Evolutionary conservation across 192 early-diverging fungal species (phyloP), one percentile per base, ranked within the genome.

Genomic region (Coemansia sp.): DNA sequence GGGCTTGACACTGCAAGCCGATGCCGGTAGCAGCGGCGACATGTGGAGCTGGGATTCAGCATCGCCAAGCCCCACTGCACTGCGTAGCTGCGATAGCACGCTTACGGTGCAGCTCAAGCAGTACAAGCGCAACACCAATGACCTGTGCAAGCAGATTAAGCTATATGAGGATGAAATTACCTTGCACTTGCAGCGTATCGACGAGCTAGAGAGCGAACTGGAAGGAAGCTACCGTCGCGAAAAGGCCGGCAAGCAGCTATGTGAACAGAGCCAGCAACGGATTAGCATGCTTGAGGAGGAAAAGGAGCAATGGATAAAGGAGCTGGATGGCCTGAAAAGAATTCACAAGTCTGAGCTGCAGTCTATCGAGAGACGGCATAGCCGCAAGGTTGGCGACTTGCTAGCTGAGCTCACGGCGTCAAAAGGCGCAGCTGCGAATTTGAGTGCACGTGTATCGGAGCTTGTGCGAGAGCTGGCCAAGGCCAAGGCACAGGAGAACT

Each of bases 101-200:
- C 57, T 49, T n/a, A 40, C 28, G 6, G 11, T 59, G 20, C 62
- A 76, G 9, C 14, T 51, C 38, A 65, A 58, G 51, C 62, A 76
- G 43, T 62, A 64, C 41, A 58, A 45, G 9, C 66, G 66, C 36
- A 58, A 61, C 3, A 62, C 65, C 21, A 52, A 46, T 32, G 66
- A 63, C 18, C 66, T 76, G 8, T 42, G 42, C 16, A 47, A 48
- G 6, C 57, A 56, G 41, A 58, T 76, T 11, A 62, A 76, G 26
- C 11, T 36, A 32, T 53, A 59, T 34, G 66, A 69, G 14, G 34
- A 23, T 41, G 66, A 76, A 26, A 38, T 64, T 12, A 57, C 51
- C 10, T 3, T 28, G 3, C 46, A 30, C n/a, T 41, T 66, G 21
- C 8, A 20, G 5, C 48, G 48, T n/a, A 50, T 64, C 4, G 48